These are phyloP conservation scores for Talaromyces thailandensis DNA, from an alignment of 495 filamentous ascomycete species.

Conservation along the genomic window DNA sequence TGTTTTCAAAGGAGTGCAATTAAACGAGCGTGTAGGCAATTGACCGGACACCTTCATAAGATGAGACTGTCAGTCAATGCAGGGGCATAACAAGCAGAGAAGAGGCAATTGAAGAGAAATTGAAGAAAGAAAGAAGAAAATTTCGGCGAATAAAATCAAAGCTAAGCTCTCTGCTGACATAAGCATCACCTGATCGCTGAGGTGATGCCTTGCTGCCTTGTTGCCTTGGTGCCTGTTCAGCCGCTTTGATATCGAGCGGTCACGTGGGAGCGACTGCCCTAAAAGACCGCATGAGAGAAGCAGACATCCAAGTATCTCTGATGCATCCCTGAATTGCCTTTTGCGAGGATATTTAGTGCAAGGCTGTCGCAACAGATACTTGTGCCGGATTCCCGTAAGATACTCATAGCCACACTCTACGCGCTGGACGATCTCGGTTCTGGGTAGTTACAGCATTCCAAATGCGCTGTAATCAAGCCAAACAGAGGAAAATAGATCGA, in stretches of 20 bases:
- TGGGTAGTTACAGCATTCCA: neutral
- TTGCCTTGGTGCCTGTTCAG: neutral
- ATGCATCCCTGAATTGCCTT: neutral
- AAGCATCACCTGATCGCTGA: neutral
- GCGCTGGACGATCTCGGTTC: neutral
- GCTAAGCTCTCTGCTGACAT: neutral
- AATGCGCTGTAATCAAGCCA: neutral
- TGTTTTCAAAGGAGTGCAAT: neutral
- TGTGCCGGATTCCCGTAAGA: neutral
- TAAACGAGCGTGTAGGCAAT: neutral
- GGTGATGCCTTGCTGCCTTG: neutral
- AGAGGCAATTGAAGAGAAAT: neutral
- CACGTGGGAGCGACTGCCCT: neutral
- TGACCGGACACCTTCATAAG: neutral
- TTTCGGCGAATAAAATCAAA: conserved; percentile 1
- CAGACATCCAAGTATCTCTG: neutral
- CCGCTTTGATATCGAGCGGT: neutral
- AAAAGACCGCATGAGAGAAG: neutral
- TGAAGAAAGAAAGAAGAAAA: neutral
- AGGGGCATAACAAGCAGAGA: neutral
- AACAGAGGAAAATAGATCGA: neutral
- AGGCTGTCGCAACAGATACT: neutral
- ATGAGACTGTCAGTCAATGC: neutral
- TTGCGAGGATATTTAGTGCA: neutral
- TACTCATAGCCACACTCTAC: neutral